Base-by-base conservation (phyloP, 2,329 filamentous ascomycete genomes). In the Trichoderma asperellum region DNA sequence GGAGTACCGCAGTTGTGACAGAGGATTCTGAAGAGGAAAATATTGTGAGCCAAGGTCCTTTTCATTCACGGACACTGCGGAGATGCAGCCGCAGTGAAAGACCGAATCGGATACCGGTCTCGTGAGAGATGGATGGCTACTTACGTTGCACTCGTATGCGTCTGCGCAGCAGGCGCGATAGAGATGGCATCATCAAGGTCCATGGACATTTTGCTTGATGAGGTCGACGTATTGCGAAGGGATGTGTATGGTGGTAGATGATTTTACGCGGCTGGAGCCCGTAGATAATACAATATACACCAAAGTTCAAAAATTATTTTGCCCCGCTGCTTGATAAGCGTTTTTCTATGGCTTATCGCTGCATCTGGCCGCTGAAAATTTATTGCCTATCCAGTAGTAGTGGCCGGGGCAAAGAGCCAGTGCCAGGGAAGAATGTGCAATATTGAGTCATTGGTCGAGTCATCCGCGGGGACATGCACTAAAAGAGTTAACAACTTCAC, bases 1-100 rank as follows among this genome's bases (percentile, higher is more conserved):
- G 95, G 91, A 71, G 93, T 94, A 77, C 95, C 96, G 81, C 96
- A 99, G 86, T 98, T 97, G 84, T 93, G 97, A 82, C 96, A 99
- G 70, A 99, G 91, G 78, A 98, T 97, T 60, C 79, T 81, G 68
- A 49, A 43, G 21, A 62, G 27, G 43, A 61, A 56, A 40, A 49
- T 29, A 49, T 34, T 21, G n/a, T 47, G n/a, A 57, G 62, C 59
- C 57, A 67, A 37, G 12, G 64, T 57, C 35, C n/a, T 52, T 12
- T 52, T 59, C 21, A 16, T 63, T 59, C 37, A 66, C 34, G 62
- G 35, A 18, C 11, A 18, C 21, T 16, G 11, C 56, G 52, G 62
- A 47, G 62, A 53, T 37, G 62, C 29, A 43, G 52, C 18, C 35
- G 29, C n/a, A 58, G 34, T 14, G 35, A 47, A 24, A 35, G 16